These are phyloP conservation scores for Aureoboletus auriporus DNA, from an alignment of 768 basidiomycete species.

Conservation along the genomic window DNA sequence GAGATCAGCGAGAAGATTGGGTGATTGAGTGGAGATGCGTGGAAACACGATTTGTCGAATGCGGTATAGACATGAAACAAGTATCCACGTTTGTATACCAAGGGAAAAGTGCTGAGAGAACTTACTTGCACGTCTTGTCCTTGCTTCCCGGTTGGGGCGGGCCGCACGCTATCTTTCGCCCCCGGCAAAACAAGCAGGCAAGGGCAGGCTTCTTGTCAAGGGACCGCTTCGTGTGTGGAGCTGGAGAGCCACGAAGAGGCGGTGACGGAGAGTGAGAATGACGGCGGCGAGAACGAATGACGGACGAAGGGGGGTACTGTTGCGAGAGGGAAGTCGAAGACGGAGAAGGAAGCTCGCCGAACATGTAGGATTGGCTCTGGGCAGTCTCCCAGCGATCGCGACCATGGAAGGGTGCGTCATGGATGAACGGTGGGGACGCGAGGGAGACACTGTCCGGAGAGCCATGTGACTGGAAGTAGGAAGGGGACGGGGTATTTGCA, in stretches of 20 bases:
- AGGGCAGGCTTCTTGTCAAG: slow-evolving; percentile 55
- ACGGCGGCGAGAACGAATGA: slow-evolving; percentile 17
- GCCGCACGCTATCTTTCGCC: slow-evolving; percentile 67
- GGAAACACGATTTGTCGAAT: slow-evolving; percentile 4
- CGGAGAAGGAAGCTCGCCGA: slow-evolving; percentile 12
- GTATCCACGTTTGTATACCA: slow-evolving; percentile 7
- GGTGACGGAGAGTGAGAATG: slow-evolving; percentile 28
- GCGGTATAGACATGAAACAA: slow-evolving; percentile 11
- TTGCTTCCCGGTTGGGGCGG: slow-evolving; percentile 49
- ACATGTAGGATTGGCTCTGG: slow-evolving; percentile 12
- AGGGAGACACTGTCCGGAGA: slow-evolving; percentile 12
- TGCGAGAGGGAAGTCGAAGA: slow-evolving; percentile 9
- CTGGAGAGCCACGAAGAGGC: slow-evolving; percentile 13
- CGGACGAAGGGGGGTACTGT: slow-evolving; percentile 11
- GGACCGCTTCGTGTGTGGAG: slow-evolving; percentile 20
- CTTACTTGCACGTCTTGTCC: slow-evolving; percentile 66
- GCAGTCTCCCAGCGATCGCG: slow-evolving; percentile 23
- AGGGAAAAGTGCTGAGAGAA: slow-evolving; percentile 14
- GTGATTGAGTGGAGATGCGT: slow-evolving; percentile 19
- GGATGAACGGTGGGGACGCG: slow-evolving; percentile 13
- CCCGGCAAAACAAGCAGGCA: slow-evolving; percentile 63
- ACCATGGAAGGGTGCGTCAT: slow-evolving; percentile 6
- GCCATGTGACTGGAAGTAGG: slow-evolving; percentile 16
- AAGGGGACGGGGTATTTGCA: slow-evolving; percentile 14
- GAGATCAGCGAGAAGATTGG: slow-evolving; percentile 25